A percentile compares a stretch with the other conserved stretches of the same genome.
These are phyloP conservation scores for Harrya chromipes DNA, from an alignment of 768 basidiomycete genomes.

Conservation along the genomic window DNA sequence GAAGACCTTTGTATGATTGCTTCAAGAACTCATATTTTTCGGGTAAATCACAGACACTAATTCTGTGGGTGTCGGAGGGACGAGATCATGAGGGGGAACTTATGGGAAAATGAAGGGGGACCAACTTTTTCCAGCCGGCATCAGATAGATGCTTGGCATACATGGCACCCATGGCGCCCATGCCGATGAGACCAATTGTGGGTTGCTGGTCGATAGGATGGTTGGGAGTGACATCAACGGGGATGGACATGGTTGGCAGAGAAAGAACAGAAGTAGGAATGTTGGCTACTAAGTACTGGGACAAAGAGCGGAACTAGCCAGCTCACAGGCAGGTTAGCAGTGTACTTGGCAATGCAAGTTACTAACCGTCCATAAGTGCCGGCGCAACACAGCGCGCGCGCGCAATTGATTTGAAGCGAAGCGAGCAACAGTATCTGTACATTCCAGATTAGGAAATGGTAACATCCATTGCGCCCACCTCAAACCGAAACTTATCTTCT, in stretches of 20 bases:
- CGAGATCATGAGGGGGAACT: neutral
- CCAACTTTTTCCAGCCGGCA: constrained; percentile 84
- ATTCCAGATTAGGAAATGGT: too few relatives aligned
- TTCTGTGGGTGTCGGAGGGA: constrained; percentile 42
- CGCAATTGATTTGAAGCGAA: too few relatives aligned
- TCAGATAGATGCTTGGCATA: constrained; percentile 75
- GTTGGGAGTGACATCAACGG: constrained; percentile 29
- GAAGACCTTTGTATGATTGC: constrained; percentile 55
- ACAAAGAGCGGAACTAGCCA: too few relatives aligned
- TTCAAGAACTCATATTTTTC: constrained; percentile 64
- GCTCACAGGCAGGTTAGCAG: too few relatives aligned
- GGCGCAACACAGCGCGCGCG: too few relatives aligned
- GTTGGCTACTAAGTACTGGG: too few relatives aligned
- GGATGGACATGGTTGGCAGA: constrained; percentile 14
- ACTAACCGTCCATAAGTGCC: too few relatives aligned
- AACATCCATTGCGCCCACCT: too few relatives aligned
- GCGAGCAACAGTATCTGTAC: too few relatives aligned
- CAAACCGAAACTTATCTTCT: too few relatives aligned
- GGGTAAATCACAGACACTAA: constrained; percentile 86
- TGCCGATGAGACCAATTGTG: constrained; percentile 87
- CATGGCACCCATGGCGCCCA: constrained; percentile 98
- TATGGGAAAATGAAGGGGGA: neutral
- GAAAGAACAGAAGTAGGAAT: neutral
- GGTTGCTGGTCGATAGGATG: constrained; percentile 55
- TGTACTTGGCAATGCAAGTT: too few relatives aligned